Conservation (phyloP, 2,329 filamentous ascomycete genomes). For the Trichoderma sp. region DNA sequence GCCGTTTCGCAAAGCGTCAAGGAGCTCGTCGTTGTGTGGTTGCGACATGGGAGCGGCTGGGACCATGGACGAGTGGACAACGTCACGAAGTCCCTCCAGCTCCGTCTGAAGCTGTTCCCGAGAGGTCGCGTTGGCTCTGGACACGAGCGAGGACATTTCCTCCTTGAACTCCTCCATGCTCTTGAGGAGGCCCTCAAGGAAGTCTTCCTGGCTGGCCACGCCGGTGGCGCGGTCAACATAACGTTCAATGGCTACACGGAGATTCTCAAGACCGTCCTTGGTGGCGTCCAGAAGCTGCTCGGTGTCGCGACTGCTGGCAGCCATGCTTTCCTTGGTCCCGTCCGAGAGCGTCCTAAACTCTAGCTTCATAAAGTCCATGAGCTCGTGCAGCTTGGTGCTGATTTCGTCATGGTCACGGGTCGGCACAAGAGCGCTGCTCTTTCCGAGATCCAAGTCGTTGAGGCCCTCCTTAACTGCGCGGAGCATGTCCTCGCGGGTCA, state of each 20-base stretch:
- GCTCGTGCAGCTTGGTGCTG: conserved; percentile 62
- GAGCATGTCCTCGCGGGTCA: conserved; percentile 64
- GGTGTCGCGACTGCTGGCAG: conserved; percentile 76
- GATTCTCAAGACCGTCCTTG: conserved; percentile 80
- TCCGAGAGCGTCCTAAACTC: conserved; percentile 64
- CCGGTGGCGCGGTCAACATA: conserved; percentile 76
- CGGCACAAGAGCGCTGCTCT: conserved; percentile 46
- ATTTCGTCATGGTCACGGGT: conserved; percentile 54
- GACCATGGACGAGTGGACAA: conserved; percentile 70
- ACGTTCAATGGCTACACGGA: conserved; percentile 76
- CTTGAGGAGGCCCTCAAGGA: conserved; percentile 67
- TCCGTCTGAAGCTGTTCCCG: conserved; percentile 74
- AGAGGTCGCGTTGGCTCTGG: conserved; percentile 45
- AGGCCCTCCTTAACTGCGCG: conserved; percentile 65
- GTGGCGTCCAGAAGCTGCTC: conserved; percentile 88
- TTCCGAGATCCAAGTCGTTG: conserved; percentile 51
- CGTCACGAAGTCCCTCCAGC: conserved; percentile 78
- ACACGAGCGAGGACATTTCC: conserved; percentile 52
- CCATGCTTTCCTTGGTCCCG: conserved; percentile 74
- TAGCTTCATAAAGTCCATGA: conserved; percentile 61
- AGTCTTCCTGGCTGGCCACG: conserved; percentile 72
- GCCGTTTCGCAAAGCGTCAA: conserved; percentile 70
- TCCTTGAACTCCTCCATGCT: conserved; percentile 68
- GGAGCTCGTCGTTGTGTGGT: conserved; percentile 62
- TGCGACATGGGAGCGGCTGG: conserved; percentile 52